Evolutionary conservation across 345 rosid species (phyloP), one percentile per base, ranked within the genome.

Genomic region (Acer yangbiense): DNA sequence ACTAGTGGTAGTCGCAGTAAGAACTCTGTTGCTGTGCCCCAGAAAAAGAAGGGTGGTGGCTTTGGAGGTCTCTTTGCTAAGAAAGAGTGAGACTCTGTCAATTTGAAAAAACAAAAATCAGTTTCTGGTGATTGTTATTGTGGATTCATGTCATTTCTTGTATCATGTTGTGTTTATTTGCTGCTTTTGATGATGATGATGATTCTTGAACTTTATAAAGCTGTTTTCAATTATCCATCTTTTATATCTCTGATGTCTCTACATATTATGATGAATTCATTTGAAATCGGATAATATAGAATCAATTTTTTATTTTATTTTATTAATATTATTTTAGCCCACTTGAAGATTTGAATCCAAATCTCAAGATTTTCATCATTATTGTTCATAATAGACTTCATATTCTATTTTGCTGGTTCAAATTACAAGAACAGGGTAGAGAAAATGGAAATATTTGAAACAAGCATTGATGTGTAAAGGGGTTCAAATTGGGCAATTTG

Each of bases 41-140:
- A 83, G 69, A 89, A 88, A 90, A 93, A 91, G 88, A 88, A 83
- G 82, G 77, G 79, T 20, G 77, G 79, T 20, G 86, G 89, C 12
- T 83, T 83, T 58, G 89, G 88, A 25, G 93, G 91, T 48, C 95
- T 92, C 20, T 91, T 91, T 73, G 90, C 89, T 29, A 89, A 92
- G 87, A 86, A 89, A 63, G 82, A 83, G 43, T 60, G 27, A 9
- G 8, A 60, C 17, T 52, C 6, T 58, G 39, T 32, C 39, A 35
- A 4, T 5, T 35, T 35, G 39, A 35, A 35, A 29, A 35, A 35
- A 35, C 39, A 35, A 35, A 35, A 35, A 4, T 54, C 58, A 54
- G 58, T 68, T 54, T 75, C 55, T 48, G 21, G 6, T 46, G 35
- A 48, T 11, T 72, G 29, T 16, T 13, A 6, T 6, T 18, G 58